A percentile compares a stretch with the other conserved stretches of the same genome.
Conservation (phyloP, 345 rosid genomes). For the Gossypium mustelinum region DNA sequence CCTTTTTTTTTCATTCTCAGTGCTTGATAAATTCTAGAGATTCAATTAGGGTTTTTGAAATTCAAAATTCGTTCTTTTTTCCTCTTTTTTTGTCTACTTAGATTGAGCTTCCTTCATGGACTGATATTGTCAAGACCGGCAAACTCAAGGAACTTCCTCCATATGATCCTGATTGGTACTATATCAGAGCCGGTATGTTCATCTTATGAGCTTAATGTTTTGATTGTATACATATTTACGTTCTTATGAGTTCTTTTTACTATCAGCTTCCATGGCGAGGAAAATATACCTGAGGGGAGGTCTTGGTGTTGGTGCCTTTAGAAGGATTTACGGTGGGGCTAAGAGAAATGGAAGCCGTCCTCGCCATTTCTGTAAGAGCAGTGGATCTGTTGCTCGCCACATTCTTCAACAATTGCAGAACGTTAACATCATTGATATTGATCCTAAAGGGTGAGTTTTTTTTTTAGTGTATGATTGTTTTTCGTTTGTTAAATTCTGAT, state of each 20-base stretch:
- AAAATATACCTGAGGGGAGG: slow-evolving; percentile 3
- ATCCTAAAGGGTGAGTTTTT: slow-evolving; percentile 1
- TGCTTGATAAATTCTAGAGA: background rate
- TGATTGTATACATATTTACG: background rate
- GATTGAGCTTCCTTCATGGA: slow-evolving; percentile 5
- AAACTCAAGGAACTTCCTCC: background rate
- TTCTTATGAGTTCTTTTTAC: background rate
- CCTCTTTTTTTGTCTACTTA: background rate
- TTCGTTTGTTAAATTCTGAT: background rate
- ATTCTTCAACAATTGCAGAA: slow-evolving; percentile 4
- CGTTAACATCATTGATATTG: background rate
- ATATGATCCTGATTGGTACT: slow-evolving; percentile 2
- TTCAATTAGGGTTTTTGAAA: background rate
- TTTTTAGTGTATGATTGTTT: background rate
- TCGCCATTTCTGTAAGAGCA: slow-evolving; percentile 3
- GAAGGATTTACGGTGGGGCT: background rate
- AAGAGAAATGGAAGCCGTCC: background rate
- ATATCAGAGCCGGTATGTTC: background rate
- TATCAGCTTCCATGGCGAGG: background rate
- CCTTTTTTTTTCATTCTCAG: background rate
- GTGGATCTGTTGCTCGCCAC: background rate
- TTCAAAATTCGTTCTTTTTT: background rate
- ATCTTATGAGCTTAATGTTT: background rate
- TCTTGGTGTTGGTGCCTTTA: slow-evolving; percentile 1
- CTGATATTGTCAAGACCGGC: slow-evolving; percentile 1